A percentile compares a stretch with the other conserved stretches of the same genome.
Evolutionary conservation across 2,329 filamentous ascomycete genomes (phyloP).

Genomic region (Ophiocordyceps australis): DNA sequence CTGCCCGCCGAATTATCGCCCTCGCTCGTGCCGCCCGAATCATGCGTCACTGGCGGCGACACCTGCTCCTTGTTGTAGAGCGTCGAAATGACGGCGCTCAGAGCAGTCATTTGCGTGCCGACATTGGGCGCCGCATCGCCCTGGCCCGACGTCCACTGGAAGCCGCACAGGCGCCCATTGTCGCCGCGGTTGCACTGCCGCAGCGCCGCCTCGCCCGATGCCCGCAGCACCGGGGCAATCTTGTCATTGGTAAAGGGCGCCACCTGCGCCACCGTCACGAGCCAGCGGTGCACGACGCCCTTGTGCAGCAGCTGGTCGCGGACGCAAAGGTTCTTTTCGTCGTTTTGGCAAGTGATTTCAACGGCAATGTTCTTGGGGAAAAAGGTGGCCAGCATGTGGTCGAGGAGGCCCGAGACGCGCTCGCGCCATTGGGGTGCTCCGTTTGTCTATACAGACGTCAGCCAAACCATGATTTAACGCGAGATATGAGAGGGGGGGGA

Average conservation of each 20-base stretch:
- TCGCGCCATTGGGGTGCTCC: conserved; percentile 32
- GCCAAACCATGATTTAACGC: not conserved
- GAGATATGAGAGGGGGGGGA: too few relatives aligned
- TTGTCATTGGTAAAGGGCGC: conserved; percentile 29
- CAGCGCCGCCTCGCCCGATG: conserved; percentile 32
- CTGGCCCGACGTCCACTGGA: conserved; percentile 27
- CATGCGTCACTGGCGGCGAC: conserved; percentile 18
- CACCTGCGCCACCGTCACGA: conserved; percentile 29
- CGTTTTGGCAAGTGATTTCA: conserved; percentile 36
- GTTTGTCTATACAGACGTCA: conserved; percentile 20
- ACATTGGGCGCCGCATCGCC: conserved; percentile 36
- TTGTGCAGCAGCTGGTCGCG: conserved; percentile 23
- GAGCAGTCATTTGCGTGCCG: conserved; percentile 38
- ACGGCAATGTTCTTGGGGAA: conserved; percentile 36
- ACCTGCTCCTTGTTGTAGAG: conserved; percentile 18
- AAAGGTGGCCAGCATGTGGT: conserved; percentile 21
- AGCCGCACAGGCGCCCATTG: conserved; percentile 28
- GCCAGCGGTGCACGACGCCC: conserved; percentile 36
- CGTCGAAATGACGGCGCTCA: conserved; percentile 35
- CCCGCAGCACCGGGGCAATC: conserved; percentile 29
- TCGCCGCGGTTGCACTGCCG: conserved; percentile 30
- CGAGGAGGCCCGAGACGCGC: conserved; percentile 21
- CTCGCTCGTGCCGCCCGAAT: conserved; percentile 28
- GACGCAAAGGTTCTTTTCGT: conserved; percentile 19
- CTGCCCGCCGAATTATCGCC: conserved; percentile 21